Conservation (phyloP, 805 yeast genomes). For the Candida hungchunana region DNA sequence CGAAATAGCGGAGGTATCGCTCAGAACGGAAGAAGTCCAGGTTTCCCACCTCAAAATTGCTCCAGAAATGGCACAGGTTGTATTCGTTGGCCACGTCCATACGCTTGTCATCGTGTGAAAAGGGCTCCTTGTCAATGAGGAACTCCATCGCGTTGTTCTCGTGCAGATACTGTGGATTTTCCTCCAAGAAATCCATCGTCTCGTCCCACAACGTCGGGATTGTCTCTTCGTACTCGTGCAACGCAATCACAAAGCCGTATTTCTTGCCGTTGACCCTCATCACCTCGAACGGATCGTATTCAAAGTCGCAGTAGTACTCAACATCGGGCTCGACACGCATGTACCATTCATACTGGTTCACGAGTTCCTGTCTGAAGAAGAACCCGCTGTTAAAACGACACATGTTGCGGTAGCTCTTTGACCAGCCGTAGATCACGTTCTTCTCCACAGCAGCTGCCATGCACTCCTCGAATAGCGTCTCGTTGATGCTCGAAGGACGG, state of each 20-base stretch:
- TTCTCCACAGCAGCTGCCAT: constrained; percentile 40
- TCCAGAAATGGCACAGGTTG: constrained; percentile 84
- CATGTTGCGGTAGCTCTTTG: constrained; percentile 82
- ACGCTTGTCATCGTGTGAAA: constrained; percentile 30
- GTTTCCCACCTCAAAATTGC: constrained; percentile 76
- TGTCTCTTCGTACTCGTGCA: constrained; percentile 80
- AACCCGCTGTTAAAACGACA: constrained; percentile 91
- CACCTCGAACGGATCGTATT: constrained; percentile 80
- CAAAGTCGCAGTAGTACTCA: constrained; percentile 81
- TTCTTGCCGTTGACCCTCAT: constrained; percentile 73
- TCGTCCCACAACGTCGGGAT: constrained; percentile 82
- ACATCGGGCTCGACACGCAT: constrained; percentile 96
- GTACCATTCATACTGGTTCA: constrained; percentile 77
- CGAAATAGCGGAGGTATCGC: constrained; percentile 57
- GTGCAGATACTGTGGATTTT: constrained; percentile 59
- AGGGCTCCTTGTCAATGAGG: constrained; percentile 45
- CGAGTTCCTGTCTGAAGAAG: constrained; percentile 74
- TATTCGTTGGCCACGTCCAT: constrained; percentile 45
- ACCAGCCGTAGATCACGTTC: constrained; percentile 59
- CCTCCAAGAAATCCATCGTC: constrained; percentile 55
- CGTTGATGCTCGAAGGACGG: constrained; percentile 67
- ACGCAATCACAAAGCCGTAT: constrained; percentile 82
- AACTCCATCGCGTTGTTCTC: constrained; percentile 58
- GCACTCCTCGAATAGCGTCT: constrained; percentile 44
- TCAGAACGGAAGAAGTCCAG: constrained; percentile 67